Base-by-base conservation (phyloP, 108 stramenopile genomes). In the Seminavis robusta region DNA sequence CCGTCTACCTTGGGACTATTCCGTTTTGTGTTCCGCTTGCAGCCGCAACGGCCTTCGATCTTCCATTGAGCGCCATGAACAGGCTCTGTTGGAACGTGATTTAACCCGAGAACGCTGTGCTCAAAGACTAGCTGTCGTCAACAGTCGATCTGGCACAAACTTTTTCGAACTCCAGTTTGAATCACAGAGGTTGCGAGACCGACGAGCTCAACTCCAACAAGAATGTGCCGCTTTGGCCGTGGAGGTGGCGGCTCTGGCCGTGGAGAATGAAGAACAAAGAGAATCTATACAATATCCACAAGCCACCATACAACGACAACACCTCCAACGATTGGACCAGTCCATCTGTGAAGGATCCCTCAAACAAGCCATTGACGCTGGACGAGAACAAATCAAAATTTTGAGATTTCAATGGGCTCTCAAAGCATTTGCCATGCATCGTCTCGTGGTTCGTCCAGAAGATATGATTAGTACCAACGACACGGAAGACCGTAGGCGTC, bases 341-440 rank as follows among this genome's bases (percentile, higher is more conserved):
- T 24, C 48, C 9, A 24, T 71, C 20, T 43, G 56, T 29, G 53
- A 63, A 19, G 68, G 63, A 21, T 56, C 52, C 5, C 27, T 77
- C 47, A 48, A 26, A 23, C 33, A 59, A 23, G 64, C 70, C 4
- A 56, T 72, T 6, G 45, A 61, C n/a, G n/a, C 46, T 17, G 47
- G 58, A 20, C 77, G 67, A 21, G 47, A 44, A n/a, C 66, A 77
- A 45, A 71, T 83, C 23, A 75, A 63, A 34, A 56, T 66, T 23
- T 30, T 74, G 23, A 56, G 88, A 34, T 86, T 83, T 65, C 76
- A 70, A 33, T 80, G 80, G 71, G 84, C 88, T 3, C 62, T 77
- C 31, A 61, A 69, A 38, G 82, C 71, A 15, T 84, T 90, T 64
- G 74, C 71, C 11, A 84, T 86, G 80, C 79, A 83, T 62, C 77